phyloP scores from a whole-genome alignment of 2,329 filamentous ascomycete genomes.

The Colletotrichum viniferum region DNA sequence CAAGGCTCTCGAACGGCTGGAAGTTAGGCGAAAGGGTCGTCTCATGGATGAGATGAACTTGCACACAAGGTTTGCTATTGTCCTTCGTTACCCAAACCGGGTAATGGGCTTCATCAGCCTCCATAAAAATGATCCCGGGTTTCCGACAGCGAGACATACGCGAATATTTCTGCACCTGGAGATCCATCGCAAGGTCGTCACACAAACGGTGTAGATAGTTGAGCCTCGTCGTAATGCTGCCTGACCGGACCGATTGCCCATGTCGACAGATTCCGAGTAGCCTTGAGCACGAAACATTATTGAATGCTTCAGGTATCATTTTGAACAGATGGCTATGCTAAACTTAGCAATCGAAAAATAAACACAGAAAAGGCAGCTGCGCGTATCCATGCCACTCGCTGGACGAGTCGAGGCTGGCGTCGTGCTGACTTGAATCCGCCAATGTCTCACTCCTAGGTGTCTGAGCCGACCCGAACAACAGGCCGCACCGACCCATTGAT shows the following conservation, averaged over 20 bases:
- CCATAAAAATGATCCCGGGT: no score
- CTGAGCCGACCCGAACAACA: background rate
- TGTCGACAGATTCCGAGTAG: no score
- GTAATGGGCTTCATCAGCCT: background rate
- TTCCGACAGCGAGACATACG: background rate
- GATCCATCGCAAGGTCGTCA: background rate
- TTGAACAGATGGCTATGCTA: slow-evolving; percentile 3
- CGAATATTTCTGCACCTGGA: background rate
- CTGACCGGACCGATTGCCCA: background rate
- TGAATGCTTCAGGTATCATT: slow-evolving; percentile 10
- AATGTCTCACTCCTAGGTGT: background rate
- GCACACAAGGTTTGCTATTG: background rate
- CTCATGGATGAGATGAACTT: background rate
- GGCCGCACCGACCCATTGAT: background rate
- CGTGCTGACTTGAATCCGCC: background rate
- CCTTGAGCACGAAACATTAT: no score
- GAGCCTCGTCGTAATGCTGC: background rate
- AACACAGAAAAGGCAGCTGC: background rate
- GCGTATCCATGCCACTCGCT: background rate
- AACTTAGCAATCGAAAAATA: background rate
- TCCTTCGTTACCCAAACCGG: background rate
- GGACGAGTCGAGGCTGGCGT: background rate
- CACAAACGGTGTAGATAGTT: background rate
- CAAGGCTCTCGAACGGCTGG: background rate
- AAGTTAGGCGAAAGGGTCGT: background rate